Conservation (phyloP, 2,329 filamentous ascomycete species). For the Aulographum hederae region DNA sequence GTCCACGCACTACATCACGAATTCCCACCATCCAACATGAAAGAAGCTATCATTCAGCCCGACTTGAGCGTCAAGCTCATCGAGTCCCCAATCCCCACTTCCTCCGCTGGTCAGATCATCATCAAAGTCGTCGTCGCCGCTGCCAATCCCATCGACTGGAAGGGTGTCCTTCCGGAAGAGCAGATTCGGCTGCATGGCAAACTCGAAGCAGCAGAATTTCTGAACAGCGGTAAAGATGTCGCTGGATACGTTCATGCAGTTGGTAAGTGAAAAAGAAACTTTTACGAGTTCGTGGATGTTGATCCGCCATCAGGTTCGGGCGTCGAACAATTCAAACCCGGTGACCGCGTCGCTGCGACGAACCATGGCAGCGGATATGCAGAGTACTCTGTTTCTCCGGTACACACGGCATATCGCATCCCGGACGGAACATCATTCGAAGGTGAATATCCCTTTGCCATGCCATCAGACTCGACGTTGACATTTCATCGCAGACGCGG, state of each 20-base stretch:
- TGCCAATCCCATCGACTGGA: slow-evolving; percentile 8
- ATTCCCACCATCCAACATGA: too few relatives aligned
- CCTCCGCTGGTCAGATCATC: slow-evolving; percentile 7
- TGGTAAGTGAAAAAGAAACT: too few relatives aligned
- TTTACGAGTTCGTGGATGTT: too few relatives aligned
- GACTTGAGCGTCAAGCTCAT: slow-evolving; percentile 18
- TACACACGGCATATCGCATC: slow-evolving; percentile 25
- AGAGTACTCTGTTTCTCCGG: slow-evolving; percentile 25
- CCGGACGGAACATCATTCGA: slow-evolving; percentile 19
- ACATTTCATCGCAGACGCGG: too few relatives aligned
- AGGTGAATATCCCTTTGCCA: too few relatives aligned
- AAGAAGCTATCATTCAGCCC: slow-evolving; percentile 15
- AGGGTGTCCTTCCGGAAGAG: background rate
- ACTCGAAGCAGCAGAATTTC: too few relatives aligned
- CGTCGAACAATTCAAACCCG: slow-evolving; percentile 8
- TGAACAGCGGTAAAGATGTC: slow-evolving; percentile 8
- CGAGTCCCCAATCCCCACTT: slow-evolving; percentile 14
- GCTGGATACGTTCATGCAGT: slow-evolving; percentile 8
- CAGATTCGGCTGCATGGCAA: too few relatives aligned
- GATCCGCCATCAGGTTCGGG: too few relatives aligned
- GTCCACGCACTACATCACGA: too few relatives aligned
- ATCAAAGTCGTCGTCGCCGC: slow-evolving; percentile 8
- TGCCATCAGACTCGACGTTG: too few relatives aligned
- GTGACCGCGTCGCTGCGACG: slow-evolving; percentile 10
- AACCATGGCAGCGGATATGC: slow-evolving; percentile 22